Evolutionary conservation across 352 stramenopile species (phyloP).

Genomic region (Globisporangium spiculum): DNA sequence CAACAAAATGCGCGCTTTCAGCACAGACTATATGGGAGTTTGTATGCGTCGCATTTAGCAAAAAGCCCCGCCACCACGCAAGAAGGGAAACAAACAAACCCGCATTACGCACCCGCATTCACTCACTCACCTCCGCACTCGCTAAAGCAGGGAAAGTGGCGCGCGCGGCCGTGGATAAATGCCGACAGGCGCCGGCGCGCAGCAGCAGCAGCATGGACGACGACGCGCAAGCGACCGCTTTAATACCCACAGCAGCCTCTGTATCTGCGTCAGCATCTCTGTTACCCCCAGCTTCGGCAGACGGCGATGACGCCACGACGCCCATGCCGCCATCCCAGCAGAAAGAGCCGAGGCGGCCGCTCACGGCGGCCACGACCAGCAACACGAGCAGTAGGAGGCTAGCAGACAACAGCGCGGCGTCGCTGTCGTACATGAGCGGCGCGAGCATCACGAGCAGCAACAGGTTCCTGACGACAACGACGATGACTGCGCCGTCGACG

Average conservation of each 20-base stretch:
- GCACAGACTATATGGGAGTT: neutral
- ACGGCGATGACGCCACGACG: constrained; percentile 2
- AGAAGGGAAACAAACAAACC: neutral
- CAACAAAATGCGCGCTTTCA: neutral
- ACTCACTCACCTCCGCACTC: neutral
- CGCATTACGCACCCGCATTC: neutral
- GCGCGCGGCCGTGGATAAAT: constrained; percentile 13
- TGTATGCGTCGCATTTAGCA: neutral
- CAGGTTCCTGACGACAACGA: constrained; percentile 13
- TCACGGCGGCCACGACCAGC: constrained; percentile 1
- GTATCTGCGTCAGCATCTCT: neutral
- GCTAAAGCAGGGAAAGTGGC: constrained; percentile 4
- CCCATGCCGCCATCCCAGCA: neutral
- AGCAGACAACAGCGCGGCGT: constrained; percentile 3
- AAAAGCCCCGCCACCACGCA: neutral
- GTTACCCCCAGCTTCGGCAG: neutral
- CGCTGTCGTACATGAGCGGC: constrained; percentile 15
- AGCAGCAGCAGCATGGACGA: constrained; percentile 13
- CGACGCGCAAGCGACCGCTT: neutral
- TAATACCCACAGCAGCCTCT: neutral
- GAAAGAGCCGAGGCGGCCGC: neutral
- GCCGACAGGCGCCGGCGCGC: constrained; percentile 10
- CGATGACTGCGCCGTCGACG: constrained; percentile 8
- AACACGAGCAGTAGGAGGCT: constrained; percentile 1
- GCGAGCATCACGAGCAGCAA: constrained; percentile 13